Conservation (phyloP, 164 flowering plant species). For the Hamamelis virginiana region DNA sequence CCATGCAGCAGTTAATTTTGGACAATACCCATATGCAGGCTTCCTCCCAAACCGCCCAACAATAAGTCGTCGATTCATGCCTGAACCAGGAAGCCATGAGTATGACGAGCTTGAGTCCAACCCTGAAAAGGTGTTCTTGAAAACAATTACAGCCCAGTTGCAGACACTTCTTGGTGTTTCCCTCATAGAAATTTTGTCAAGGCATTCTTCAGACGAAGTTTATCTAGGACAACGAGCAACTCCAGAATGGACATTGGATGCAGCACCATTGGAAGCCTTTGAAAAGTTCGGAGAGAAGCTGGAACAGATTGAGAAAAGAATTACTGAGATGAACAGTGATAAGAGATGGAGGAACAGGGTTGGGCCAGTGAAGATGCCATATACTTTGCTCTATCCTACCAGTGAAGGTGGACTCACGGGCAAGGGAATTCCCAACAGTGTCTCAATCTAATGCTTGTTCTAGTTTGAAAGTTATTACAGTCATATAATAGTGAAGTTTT, state of each 20-base stretch:
- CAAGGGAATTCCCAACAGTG: constrained; percentile 53
- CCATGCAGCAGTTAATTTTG: constrained; percentile 56
- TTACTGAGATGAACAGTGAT: constrained; percentile 31
- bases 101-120: constrained; percentile 33
- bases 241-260: constrained; percentile 42
- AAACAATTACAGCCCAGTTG: constrained; percentile 36
- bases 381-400: constrained; percentile 39
- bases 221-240: constrained; percentile 44
- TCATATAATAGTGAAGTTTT: too few species aligned
- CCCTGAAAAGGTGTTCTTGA: constrained; percentile 38
- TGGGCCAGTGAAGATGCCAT: constrained; percentile 46
- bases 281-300: constrained; percentile 33
- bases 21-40: constrained; percentile 48
- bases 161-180: constrained; percentile 44
- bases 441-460: constrained; percentile 13
- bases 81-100: constrained; percentile 36
- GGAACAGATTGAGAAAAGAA: constrained; percentile 26
- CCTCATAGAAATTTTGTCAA: constrained; percentile 42
- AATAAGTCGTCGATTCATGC: constrained; percentile 41
- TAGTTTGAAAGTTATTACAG: too few species aligned
- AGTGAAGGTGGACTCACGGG: constrained; percentile 42
- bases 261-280: constrained; percentile 33
- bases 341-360: constrained; percentile 31
- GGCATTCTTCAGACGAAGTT: constrained; percentile 46
- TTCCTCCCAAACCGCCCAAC: constrained; percentile 49